Evolutionary conservation across 495 filamentous ascomycete species (phyloP), one percentile per base, ranked within the genome.

Genomic region (Sordaria brevicollis): DNA sequence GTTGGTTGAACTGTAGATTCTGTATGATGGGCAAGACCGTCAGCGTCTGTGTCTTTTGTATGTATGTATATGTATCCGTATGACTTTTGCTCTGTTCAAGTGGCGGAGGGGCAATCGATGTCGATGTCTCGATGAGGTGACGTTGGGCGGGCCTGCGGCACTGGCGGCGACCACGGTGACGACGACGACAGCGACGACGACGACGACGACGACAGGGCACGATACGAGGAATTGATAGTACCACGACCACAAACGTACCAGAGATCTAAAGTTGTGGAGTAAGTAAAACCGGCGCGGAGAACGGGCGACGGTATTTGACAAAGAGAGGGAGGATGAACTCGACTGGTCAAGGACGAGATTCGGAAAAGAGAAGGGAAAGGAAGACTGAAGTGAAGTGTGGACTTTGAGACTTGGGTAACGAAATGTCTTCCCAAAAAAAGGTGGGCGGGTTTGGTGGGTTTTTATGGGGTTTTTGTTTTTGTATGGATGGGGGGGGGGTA

Each of bases 381-480:
- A 67, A 70, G 31, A 67, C 25, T 70, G 74, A n/a, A n/a, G n/a
- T n/a, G n/a, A n/a, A n/a, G n/a, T n/a, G 41, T 66, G 54, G 70
- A 74, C 69, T 70, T 21, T 67, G 54, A 54, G 71, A 70, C 39
- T 57, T 49, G 38, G 49, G 41, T 71, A 71, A n/a, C n/a, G n/a
- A n/a, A 76, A 71, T 71, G 70, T 70, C 71, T 73, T 71, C 67
- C n/a, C 69, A 35, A 68, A 54, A 36, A 35, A 69, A 71, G 68
- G 70, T 34, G 69, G 65, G 71, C 35, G 73, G 66, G 66, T 70
- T 73, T 75, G 67, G 62, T 70, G 65, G 67, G 68, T 74, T 72
- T 74, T 76, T 70, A 82, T 78, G 74, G 72, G 78, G 75, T 74
- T 81, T 84, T 84, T 83, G n/a, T n/a, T n/a, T n/a, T 62, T 13